Base-by-base conservation (phyloP, 2,329 filamentous ascomycete species). In the Stenocarpella maydis region DNA sequence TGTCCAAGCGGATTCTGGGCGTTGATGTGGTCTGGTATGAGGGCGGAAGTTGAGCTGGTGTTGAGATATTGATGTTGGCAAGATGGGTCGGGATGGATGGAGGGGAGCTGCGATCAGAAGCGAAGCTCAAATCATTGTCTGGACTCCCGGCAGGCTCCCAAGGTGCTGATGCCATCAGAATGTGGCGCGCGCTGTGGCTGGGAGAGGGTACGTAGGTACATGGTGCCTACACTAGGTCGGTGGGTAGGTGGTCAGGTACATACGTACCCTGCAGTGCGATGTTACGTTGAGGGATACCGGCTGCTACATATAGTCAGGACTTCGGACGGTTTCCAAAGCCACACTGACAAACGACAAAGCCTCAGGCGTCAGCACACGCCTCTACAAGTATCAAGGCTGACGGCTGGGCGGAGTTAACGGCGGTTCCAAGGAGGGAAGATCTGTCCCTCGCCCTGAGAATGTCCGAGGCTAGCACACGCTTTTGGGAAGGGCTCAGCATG, bases 81-180 rank as follows among this genome's bases (percentile, higher is more conserved):
- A n/a, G 41, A 12, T 14, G 52, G 28, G 15, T 26, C 4, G 31
- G 34, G 6, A 2, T 5, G 34, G 34, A 37, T 63, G 43, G 65
- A 67, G 49, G 65, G 65, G 28, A 67, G 52, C 65, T 67, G 65
- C 52, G 49, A 67, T 67, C 65, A 67, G 65, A 65, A 67, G 65
- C 55, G 54, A 52, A 63, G 58, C 58, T 63, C 58, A 24, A 37
- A 9, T 28, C 41, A 24, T 17, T 28, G 19, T 19, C 54, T 31
- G 14, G 28, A 10, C 31, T 34, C 19, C 24, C 64, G 68, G 64
- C 58, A 70, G 65, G 68, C 65, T 52, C 41, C 58, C 69, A 68
- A 58, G 45, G 21, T 69, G 68, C 69, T 70, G 69, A 70, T 67
- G 69, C 65, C 58, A 58, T 67, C 34, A 37, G 4, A 49, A 45